Base-by-base conservation (phyloP, 1,284 basidiomycete genomes). In the Sphaerobolus stellatus region DNA sequence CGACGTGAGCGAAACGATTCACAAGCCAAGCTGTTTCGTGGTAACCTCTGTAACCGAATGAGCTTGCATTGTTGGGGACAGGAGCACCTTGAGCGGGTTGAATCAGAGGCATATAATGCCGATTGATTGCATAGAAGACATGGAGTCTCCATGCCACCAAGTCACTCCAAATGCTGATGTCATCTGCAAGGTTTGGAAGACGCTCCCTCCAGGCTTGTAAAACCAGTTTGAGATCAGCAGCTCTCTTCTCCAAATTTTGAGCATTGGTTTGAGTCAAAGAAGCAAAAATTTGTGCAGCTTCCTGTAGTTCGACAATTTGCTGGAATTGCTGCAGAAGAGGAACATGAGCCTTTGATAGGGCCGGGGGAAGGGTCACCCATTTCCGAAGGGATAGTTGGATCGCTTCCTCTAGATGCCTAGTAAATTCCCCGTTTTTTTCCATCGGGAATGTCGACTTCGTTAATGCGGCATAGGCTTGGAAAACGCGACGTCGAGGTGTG, bases 21-120 rank as follows among this genome's bases (percentile, higher is more conserved):
- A 99, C 98, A 70, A 98, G 99, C 98, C 97, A 99, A 3, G 97
- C 97, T 0, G 95, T 99, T 78, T 99, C 97, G 68, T 99, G 98
- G 70, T 94, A 99, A n/a, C 97, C 98, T 52, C 98, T 84, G 71
- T 94, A 99, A 4, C 96, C 97, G 67, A 88, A 93, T 2, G 95
- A 98, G 58, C 87, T 92, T 38, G 82, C 73, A 58, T 81, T 89
- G 43, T 76, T 81, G 6, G 80, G 69, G 5, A 73, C 73, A 25
- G 77, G 77, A 24, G 74, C 74, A 18, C 73, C 72, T 62, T 83
- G 83, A 33, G 66, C 67, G 13, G 73, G 74, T 3, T 71, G 76
- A 58, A 96, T 93, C 54, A 99, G 82, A 6, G 97, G 97, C 48
- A 99, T 86, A 64, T 99, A 99, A 1, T 92, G 86, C 67, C 92